Conservation (phyloP, 1,284 basidiomycete species). For the Athelia psychrophila region DNA sequence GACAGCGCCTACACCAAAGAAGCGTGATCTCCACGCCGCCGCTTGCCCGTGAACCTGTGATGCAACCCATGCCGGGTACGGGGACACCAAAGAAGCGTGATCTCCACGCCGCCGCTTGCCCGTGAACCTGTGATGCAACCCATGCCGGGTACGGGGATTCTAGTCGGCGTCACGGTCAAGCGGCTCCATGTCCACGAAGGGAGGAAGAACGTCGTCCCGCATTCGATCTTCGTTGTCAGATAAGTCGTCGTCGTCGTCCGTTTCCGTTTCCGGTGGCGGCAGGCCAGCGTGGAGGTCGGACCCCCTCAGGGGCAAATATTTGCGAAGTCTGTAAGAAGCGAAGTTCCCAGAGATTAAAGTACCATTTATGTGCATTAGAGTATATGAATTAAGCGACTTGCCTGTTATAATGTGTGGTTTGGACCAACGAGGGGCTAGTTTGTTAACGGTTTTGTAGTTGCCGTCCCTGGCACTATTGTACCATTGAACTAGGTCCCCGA, state of each 20-base stretch:
- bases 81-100: no score
- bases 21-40: not conserved
- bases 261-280: not conserved
- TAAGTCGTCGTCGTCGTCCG: not conserved
- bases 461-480: conserved; percentile 1
- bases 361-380: not conserved
- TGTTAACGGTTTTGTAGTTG: not conserved
- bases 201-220: not conserved
- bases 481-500: conserved; percentile 4
- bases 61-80: no score
- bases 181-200: not conserved
- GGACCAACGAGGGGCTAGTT: conserved; percentile 7
- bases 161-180: not conserved
- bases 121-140: not conserved
- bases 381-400: not conserved
- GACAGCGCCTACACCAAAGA: no score
- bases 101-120: not conserved
- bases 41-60: not conserved
- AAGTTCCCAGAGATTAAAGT: not conserved
- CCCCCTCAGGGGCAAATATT: conserved; percentile 5
- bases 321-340: not conserved
- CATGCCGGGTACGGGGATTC: not conserved
- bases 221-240: not conserved
- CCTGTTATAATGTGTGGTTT: not conserved
- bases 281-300: not conserved